Conservation (phyloP, 2,329 filamentous ascomycete species). For the Aureobasidium vineae region DNA sequence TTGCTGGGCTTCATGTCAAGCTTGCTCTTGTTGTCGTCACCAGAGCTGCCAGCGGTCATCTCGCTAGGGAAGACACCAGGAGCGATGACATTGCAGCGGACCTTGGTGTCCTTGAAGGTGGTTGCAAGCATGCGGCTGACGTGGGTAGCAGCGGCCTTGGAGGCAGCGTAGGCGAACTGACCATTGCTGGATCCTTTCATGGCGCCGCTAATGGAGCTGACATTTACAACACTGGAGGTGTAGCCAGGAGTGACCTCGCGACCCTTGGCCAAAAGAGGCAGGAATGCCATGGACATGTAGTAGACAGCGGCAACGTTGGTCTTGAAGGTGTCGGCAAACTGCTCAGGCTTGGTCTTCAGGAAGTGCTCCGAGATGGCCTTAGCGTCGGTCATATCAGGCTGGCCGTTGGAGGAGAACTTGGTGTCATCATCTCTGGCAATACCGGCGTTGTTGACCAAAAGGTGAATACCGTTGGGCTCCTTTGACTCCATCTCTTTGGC, state of each 20-base stretch:
- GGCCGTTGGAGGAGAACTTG: conserved; percentile 48
- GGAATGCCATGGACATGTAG: conserved; percentile 56
- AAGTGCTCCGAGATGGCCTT: conserved; percentile 53
- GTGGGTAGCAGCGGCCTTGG: conserved; percentile 52
- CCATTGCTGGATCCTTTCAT: conserved; percentile 53
- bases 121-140: conserved; percentile 49
- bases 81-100: conserved; percentile 47
- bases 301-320: conserved; percentile 54
- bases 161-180: conserved; percentile 54
- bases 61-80: conserved; percentile 48
- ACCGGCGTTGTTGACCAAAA: conserved; percentile 56
- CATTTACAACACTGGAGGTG: conserved; percentile 54
- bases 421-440: conserved; percentile 55
- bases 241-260: conserved; percentile 48
- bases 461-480: conserved; percentile 54
- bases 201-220: conserved; percentile 52
- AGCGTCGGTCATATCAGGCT: conserved; percentile 50
- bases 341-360: conserved; percentile 47
- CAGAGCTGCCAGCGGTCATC: conserved; percentile 51
- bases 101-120: conserved; percentile 45
- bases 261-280: conserved; percentile 55
- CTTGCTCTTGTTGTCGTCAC: conserved; percentile 49
- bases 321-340: conserved; percentile 53
- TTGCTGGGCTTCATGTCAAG: conserved; percentile 46
- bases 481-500: conserved; percentile 45